These are phyloP conservation scores for Rhododendron williamsianum DNA, from an alignment of 148 eudicot genomes.

Conservation along the genomic window DNA sequence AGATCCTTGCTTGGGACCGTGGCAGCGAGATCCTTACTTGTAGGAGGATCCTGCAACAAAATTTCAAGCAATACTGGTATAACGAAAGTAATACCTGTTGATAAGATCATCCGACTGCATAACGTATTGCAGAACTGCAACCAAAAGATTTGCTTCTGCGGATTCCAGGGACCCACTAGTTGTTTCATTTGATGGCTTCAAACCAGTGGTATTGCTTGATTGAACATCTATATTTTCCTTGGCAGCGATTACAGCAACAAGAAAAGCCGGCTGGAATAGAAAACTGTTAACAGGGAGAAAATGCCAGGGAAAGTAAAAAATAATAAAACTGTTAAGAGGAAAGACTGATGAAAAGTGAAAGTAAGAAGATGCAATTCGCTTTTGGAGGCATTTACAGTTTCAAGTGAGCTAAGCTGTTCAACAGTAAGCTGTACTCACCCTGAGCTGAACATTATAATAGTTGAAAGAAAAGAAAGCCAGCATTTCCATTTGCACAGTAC, in stretches of 20 bases:
- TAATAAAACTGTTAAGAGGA: neutral
- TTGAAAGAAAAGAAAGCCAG: neutral
- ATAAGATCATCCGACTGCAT: constrained; percentile 42
- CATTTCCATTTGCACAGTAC: neutral
- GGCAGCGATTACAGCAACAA: constrained; percentile 48
- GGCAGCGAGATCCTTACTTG: neutral
- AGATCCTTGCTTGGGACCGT: neutral
- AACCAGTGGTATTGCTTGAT: constrained; percentile 17
- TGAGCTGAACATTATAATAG: neutral
- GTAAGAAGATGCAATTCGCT: neutral
- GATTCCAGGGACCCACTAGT: constrained; percentile 27
- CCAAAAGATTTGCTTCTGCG: constrained; percentile 41
- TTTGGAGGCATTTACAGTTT: neutral
- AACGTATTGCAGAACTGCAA: constrained; percentile 46
- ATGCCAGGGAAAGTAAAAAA: neutral
- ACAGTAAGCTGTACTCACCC: constrained; percentile 3
- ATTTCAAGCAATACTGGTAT: neutral
- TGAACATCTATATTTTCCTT: constrained; percentile 33
- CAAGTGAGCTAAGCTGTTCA: neutral
- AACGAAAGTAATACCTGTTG: constrained; percentile 40
- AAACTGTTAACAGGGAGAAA: neutral
- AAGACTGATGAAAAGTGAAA: neutral
- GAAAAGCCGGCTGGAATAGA: constrained; percentile 72
- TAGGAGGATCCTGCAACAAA: neutral
- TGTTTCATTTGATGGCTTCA: constrained; percentile 32